Evolutionary conservation across 2,329 filamentous ascomycete genomes (phyloP), one percentile per base, ranked within the genome.

Genomic region (Madurella fahalii): DNA sequence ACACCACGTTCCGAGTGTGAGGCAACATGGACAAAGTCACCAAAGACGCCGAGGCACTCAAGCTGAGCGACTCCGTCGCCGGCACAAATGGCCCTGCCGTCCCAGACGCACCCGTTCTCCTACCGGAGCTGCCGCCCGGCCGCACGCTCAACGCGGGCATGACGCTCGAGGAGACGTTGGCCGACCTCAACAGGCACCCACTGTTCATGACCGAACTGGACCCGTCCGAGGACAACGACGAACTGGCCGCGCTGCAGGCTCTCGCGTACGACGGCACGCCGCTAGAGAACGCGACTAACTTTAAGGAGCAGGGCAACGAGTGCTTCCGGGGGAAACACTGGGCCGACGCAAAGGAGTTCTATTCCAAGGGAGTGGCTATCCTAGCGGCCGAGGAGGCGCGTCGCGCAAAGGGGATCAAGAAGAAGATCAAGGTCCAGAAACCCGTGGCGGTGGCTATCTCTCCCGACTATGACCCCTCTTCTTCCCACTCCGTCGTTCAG

Each of bases 191-290:
- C 68, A 77, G 77, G 67, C 81, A 77, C 32, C 94, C 94, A 7
- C 80, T 99, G 39, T 99, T 99, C 78, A 99, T 99, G 94, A 97
- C 91, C 31, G 86, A 89, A 62, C 79, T 96, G 34, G 89, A 90
- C 42, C 87, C 47, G 4, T 15, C 50, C 15, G 57, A 89, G 64
- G 88, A 95, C 60, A 96, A 96, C 67, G 78, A 87, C 58, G 85
- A 89, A 62, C 77, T 96, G 0, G 91, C 95, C 64, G 95, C 94
- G 0, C 79, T 99, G 57, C 87, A 89, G 68, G 93, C 94, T 0
- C 77, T 99, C 40, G 90, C 90, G 31, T 96, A 96, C 68, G 94
- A 99, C 74, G 95, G 94, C 17, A 92, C 91, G 9, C 84, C 89
- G 47, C 79, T 85, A 9, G 93, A 97, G 69, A 86, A 95, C 58